Evolutionary conservation across 1,139 yeast genomes (phyloP).

Genomic region (Scheffersomyces stambukii): DNA sequence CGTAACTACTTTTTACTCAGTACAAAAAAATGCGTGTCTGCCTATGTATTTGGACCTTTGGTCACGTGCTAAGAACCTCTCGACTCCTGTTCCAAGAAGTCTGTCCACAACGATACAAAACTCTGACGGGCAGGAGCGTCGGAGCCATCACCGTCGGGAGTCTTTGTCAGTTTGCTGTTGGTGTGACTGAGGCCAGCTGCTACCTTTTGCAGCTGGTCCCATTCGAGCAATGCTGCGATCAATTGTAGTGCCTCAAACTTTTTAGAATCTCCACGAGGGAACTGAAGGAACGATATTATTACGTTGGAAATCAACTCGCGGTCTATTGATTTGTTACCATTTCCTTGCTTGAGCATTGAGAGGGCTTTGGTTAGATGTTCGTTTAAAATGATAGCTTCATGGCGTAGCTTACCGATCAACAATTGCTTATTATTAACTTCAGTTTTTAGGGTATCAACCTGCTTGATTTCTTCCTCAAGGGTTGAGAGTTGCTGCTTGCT

Average conservation of each 20-base stretch:
- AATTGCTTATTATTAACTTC: slow-evolving; percentile 68
- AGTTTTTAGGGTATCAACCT: slow-evolving; percentile 19
- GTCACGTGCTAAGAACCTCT: no score
- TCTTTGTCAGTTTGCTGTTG: slow-evolving; percentile 5
- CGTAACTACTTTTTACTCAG: no score
- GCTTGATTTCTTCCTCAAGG: slow-evolving; percentile 8
- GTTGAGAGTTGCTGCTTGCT: slow-evolving; percentile 3
- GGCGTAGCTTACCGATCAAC: slow-evolving; percentile 83
- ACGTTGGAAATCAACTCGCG: slow-evolving; percentile 85
- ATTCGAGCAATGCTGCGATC: slow-evolving; percentile 74
- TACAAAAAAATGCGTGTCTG: no score
- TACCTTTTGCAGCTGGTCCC: slow-evolving; percentile 81
- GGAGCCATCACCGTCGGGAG: slow-evolving; percentile 10
- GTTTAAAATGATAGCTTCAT: slow-evolving; percentile 90
- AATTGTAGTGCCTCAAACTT: slow-evolving; percentile 87
- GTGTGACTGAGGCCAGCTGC: slow-evolving; percentile 64
- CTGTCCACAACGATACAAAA: slow-evolving; percentile 86
- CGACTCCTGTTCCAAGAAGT: slow-evolving; percentile 77
- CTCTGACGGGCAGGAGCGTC: slow-evolving; percentile 49
- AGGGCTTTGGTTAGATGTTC: slow-evolving; percentile 92
- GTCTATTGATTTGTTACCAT: slow-evolving; percentile 70
- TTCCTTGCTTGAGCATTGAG: slow-evolving; percentile 65
- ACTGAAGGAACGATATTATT: slow-evolving; percentile 74
- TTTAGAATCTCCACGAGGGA: slow-evolving; percentile 92
- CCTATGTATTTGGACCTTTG: no score